Conservation (phyloP, 495 filamentous ascomycete genomes). For the Podospora pseudopauciseta region DNA sequence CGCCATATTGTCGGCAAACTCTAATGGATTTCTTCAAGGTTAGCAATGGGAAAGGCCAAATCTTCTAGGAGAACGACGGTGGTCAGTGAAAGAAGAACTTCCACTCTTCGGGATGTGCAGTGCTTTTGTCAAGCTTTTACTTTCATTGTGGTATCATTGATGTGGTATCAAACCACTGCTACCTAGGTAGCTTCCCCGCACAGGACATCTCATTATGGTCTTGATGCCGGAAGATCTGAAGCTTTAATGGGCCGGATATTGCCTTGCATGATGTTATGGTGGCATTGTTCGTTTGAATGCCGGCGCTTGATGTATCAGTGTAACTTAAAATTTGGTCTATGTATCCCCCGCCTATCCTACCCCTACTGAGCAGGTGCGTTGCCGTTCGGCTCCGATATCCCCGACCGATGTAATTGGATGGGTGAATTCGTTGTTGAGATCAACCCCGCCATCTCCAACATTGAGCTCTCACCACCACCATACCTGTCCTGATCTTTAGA, state of each 20-base stretch:
- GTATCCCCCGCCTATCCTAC: neutral
- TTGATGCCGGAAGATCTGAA: neutral
- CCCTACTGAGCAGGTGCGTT: neutral
- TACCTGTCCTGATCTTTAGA: neutral
- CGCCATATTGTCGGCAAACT: constrained; percentile 21
- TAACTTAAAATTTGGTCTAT: too few relatives aligned
- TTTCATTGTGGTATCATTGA: neutral
- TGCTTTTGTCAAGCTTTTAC: neutral
- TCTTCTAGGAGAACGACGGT: too few relatives aligned
- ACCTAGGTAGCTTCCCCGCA: neutral
- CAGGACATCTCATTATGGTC: neutral
- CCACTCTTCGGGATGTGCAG: neutral
- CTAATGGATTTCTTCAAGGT: neutral
- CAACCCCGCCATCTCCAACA: neutral
- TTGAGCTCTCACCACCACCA: neutral
- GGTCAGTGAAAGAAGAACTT: too few relatives aligned
- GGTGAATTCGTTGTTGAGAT: neutral
- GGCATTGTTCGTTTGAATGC: neutral
- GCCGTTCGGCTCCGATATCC: constrained; percentile 5
- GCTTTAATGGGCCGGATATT: neutral
- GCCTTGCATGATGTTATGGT: neutral
- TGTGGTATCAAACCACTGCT: neutral
- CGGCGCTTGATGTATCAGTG: too few relatives aligned
- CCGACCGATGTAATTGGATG: constrained; percentile 1
- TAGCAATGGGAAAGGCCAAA: neutral